Evolutionary conservation across 2,329 filamentous ascomycete genomes (phyloP).

Genomic region (Colletotrichum sp.): DNA sequence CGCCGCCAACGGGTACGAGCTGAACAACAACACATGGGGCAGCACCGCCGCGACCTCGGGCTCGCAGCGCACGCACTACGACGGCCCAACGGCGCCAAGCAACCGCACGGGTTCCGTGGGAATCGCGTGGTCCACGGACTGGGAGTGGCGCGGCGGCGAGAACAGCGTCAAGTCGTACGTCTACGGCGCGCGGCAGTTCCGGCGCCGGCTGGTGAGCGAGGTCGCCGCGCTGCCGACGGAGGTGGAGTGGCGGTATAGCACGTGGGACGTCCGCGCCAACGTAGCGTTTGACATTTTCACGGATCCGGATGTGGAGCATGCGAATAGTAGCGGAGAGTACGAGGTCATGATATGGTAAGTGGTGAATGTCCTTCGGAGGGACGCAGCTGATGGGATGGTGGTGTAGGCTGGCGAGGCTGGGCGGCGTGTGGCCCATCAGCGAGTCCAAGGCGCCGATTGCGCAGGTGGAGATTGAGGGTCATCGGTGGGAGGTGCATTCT

Average conservation of each 20-base stretch:
- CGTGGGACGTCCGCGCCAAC: conserved; percentile 55
- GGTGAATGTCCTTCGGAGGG: fast-evolving
- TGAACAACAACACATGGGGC: conserved; percentile 52
- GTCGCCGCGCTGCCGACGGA: conserved; percentile 39
- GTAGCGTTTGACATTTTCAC: conserved; percentile 70
- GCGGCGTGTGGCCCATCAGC: conserved; percentile 56
- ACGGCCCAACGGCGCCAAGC: conserved; percentile 34
- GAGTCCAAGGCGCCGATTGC: conserved; percentile 21
- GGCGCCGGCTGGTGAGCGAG: conserved; percentile 32
- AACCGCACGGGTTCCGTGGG: conserved; percentile 20
- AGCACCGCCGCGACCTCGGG: conserved; percentile 36
- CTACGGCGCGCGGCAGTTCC: conserved; percentile 41
- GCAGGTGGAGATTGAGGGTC: conserved; percentile 16
- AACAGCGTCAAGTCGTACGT: conserved; percentile 50
- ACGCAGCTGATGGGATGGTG: neutral
- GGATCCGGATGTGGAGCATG: conserved; percentile 37
- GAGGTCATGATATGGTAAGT: conserved; percentile 70
- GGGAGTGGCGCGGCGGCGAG: conserved; percentile 44
- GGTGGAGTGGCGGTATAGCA: conserved; percentile 50
- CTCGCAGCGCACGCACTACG: conserved; percentile 46
- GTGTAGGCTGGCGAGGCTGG: conserved; percentile 55
- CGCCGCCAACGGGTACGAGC: conserved; percentile 32
- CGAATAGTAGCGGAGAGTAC: conserved; percentile 47
- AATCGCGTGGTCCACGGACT: conserved; percentile 45
- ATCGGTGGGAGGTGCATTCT: conserved; percentile 58